phyloP scores from a whole-genome alignment of 2,329 filamentous ascomycete species.

The Fusarium brachygibbosum region DNA sequence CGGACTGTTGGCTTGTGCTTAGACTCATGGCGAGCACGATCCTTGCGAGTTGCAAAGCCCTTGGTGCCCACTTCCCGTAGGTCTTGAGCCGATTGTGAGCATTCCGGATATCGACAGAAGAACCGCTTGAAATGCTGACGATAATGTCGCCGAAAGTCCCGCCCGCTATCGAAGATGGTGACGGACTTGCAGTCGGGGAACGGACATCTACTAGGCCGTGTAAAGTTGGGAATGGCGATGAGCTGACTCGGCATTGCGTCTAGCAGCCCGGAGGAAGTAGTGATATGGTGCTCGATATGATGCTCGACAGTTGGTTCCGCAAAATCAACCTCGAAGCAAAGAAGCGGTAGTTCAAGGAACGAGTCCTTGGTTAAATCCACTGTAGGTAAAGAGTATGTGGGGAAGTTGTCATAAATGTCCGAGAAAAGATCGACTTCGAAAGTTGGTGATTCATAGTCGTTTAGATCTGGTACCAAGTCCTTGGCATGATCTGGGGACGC shows the following conservation, averaged over 20 bases:
- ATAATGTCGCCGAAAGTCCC: not conserved
- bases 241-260: not conserved
- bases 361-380: not conserved
- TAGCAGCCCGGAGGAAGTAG: not conserved
- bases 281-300: not conserved
- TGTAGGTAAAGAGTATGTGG: not conserved
- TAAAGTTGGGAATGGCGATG: not conserved
- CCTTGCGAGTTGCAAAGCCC: not conserved
- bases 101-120: not conserved
- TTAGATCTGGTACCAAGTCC: not conserved
- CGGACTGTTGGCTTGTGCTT: slow-evolving; percentile 1
- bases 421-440: not conserved
- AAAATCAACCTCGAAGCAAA: not conserved
- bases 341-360: not conserved
- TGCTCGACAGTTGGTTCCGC: not conserved
- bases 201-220: not conserved
- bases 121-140: slow-evolving; percentile 3
- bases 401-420: not conserved
- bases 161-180: not conserved
- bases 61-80: not conserved
- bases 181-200: not conserved
- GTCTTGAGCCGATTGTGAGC: not conserved
- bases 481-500: not conserved
- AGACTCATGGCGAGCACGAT: slow-evolving; percentile 1
- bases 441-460: not conserved